Evolutionary conservation across 257 asterid genomes (phyloP), one percentile per base, ranked within the genome.

Genomic region (Plantago major): DNA sequence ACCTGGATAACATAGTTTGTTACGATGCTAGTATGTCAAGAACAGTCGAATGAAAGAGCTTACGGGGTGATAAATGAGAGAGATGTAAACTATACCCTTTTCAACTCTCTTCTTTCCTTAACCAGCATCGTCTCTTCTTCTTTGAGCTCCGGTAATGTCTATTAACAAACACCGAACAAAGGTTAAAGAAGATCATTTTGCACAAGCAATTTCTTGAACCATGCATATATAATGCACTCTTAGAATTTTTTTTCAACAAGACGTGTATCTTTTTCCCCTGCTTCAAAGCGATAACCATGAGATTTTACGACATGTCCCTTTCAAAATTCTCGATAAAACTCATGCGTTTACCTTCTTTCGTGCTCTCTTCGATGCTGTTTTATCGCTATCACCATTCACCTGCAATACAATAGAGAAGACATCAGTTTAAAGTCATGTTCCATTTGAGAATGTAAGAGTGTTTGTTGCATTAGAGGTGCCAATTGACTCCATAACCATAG

Each of bases 141-240:
- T 74, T 62, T 84, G 42, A 89, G 89, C 68, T 89, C 86, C 10
- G 83, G 75, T 60, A 81, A 67, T 33, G 87, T 84, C 97, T 89
- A 87, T 22, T 59, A 63, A 66, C 13, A 45, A 51, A 15, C 26
- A 33, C 17, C 10, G n/a, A 47, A 30, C 18, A 65, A 58, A 53
- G 9, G 11, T 28, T 38, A 49, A n/a, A 45, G 10, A 43, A 13
- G 5, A 30, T 26, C 40, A 44, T 11, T 15, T 30, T 13, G 45
- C 4, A 16, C 13, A 44, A 10, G 16, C n/a, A n/a, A 60, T 14
- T 1, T 18, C 17, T 16, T 47, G 18, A 47, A 47, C 53, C 18
- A 47, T 47, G 10, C 8, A 3, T 47, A 18, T 18, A 47, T 16
- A 10, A 49, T 16, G 19, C 26, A 17, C 0, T 14, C n/a, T 6